Evolutionary conservation across 805 yeast genomes (phyloP).

Genomic region (Clavispora vitiphila): DNA sequence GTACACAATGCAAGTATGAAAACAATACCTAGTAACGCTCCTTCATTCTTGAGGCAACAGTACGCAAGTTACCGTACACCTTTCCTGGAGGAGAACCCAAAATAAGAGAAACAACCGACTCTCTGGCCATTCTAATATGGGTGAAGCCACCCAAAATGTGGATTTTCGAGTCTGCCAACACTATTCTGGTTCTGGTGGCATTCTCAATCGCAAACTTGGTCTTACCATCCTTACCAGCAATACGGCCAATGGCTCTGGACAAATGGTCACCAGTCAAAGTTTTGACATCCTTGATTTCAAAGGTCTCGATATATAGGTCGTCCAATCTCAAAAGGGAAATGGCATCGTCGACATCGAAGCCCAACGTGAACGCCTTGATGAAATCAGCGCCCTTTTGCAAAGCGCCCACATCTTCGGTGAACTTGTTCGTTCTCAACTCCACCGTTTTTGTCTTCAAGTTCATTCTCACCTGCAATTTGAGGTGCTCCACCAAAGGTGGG

Average conservation of each 20-base stretch:
- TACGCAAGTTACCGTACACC: constrained; percentile 94
- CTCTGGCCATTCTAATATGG: constrained; percentile 98
- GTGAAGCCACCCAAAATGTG: constrained; percentile 97
- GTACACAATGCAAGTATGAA: constrained; percentile 1
- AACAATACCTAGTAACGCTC: constrained; percentile 64
- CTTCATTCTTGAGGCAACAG: constrained; percentile 94
- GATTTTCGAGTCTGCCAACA: constrained; percentile 92
- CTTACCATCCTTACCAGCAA: constrained; percentile 99
- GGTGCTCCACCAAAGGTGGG: constrained; percentile 92
- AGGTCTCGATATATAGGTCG: constrained; percentile 94
- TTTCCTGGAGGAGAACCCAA: constrained; percentile 98
- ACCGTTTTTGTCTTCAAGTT: constrained; percentile 83
- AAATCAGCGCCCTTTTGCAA: constrained; percentile 98
- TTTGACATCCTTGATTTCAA: constrained; percentile 95
- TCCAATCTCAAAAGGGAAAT: constrained; percentile 91
- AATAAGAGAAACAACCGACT: constrained; percentile 89
- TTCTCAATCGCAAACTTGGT: constrained; percentile 98
- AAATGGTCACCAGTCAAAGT: constrained; percentile 94
- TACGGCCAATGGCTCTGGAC: constrained; percentile 98
- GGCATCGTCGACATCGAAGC: constrained; percentile 96
- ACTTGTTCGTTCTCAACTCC: constrained; percentile 76
- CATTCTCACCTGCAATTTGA: constrained; percentile 95
- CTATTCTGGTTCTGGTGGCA: constrained; percentile 97
- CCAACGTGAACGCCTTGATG: constrained; percentile 89
- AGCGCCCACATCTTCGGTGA: constrained; percentile 88